These are phyloP conservation scores for Mercurialis annua DNA, from an alignment of 345 rosid species.

Conservation along the genomic window DNA sequence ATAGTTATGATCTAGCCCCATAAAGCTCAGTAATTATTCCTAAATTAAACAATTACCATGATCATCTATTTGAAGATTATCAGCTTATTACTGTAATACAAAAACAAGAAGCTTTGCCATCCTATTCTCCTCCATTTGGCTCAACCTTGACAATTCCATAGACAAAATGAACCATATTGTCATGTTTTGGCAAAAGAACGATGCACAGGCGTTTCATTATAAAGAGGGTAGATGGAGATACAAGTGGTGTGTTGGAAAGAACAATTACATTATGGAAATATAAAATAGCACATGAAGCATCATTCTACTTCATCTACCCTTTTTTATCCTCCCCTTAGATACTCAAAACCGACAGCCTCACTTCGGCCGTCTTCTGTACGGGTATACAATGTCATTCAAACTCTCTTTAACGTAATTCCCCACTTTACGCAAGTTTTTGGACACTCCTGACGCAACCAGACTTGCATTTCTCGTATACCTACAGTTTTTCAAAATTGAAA, in stretches of 20 bases:
- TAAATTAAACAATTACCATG: no score
- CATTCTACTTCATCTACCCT: conserved; percentile 4
- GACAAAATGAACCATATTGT: background rate
- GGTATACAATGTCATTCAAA: conserved; percentile 47
- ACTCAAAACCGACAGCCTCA: conserved; percentile 23
- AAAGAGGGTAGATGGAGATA: conserved; percentile 1
- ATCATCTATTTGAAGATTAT: background rate
- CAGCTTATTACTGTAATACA: background rate
- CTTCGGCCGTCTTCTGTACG: conserved; percentile 53
- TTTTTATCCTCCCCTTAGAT: background rate
- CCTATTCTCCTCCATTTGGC: conserved; percentile 3
- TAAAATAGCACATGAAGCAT: conserved; percentile 3
- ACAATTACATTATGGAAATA: background rate
- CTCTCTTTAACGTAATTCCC: conserved; percentile 55
- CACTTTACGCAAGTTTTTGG: conserved; percentile 46
- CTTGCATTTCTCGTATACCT: conserved; percentile 61
- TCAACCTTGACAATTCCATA: background rate
- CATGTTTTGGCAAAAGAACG: background rate
- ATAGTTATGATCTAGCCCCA: no score
- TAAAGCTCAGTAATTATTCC: no score
- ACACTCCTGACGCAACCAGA: conserved; percentile 63
- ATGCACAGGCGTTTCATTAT: background rate
- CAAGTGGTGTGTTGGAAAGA: background rate
- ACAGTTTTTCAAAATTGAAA: conserved; percentile 4
- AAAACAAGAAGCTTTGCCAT: background rate